phyloP scores from a whole-genome alignment of 129 eudicot genomes.

The Calendula officinalis region DNA sequence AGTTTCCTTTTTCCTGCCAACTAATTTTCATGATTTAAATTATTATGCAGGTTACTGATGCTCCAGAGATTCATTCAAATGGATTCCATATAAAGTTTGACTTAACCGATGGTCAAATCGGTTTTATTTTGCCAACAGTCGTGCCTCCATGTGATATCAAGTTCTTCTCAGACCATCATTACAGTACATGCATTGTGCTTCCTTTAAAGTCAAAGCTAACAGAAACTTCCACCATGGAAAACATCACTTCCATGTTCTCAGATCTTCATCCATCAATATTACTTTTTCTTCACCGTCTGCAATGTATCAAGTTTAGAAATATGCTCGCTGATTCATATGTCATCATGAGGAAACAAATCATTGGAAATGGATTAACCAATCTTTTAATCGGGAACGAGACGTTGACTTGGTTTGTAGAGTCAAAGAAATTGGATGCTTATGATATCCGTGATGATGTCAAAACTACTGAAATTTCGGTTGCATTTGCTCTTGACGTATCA shows the following conservation, averaged over 20 bases:
- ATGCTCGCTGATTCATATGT: conserved; percentile 48
- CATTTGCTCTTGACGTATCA: conserved; percentile 64
- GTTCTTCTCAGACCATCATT: conserved; percentile 36
- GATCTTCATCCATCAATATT: conserved; percentile 91
- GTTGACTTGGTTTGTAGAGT: conserved; percentile 70
- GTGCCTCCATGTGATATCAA: conserved; percentile 78
- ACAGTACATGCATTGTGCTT: conserved; percentile 89
- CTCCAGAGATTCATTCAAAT: conserved; percentile 96
- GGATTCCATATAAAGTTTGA: conserved; percentile 97
- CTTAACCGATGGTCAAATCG: conserved; percentile 80
- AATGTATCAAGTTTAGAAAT: conserved; percentile 65
- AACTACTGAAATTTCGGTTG: conserved; percentile 77
- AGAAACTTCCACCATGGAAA: conserved; percentile 42
- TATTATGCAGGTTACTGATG: conserved; percentile 76
- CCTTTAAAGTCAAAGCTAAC: conserved; percentile 62
- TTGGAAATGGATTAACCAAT: conserved; percentile 62
- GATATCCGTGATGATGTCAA: conserved; percentile 57
- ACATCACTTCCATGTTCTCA: conserved; percentile 74
- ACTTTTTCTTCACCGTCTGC: conserved; percentile 90
- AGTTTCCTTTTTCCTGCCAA: too few relatives aligned
- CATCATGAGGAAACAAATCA: conserved; percentile 66
- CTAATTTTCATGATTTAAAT: conserved; percentile 5
- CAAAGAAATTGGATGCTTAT: conserved; percentile 49
- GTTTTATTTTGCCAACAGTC: conserved; percentile 83
- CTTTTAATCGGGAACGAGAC: conserved; percentile 66